Conservation (phyloP, 805 yeast species). For the Candida awuae region DNA sequence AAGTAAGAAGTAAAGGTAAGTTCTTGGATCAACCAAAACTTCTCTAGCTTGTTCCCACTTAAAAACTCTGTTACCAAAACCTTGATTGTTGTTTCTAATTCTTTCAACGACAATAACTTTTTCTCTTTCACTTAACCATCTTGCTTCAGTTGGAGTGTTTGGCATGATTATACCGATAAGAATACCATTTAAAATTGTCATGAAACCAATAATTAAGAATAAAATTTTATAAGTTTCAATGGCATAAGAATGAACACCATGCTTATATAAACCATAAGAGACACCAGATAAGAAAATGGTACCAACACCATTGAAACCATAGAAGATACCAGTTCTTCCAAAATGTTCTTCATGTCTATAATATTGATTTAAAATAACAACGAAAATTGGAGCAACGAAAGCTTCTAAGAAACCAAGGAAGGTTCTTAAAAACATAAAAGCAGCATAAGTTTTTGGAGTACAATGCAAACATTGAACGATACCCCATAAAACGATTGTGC, state of each 20-base stretch:
- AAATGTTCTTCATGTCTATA: conserved; percentile 37
- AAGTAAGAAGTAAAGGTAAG: conserved; percentile 42
- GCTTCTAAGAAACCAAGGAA: conserved; percentile 30
- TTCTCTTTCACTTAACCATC: conserved; percentile 42
- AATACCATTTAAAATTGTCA: conserved; percentile 43
- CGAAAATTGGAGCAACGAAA: conserved; percentile 16
- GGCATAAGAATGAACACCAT: conserved; percentile 15
- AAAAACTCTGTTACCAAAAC: conserved; percentile 47
- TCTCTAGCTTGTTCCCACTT: conserved; percentile 50
- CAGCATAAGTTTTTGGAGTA: conserved; percentile 28
- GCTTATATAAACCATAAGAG: conserved; percentile 25
- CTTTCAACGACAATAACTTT: conserved; percentile 43
- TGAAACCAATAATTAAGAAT: conserved; percentile 50
- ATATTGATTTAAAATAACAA: conserved; percentile 32
- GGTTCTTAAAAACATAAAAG: conserved; percentile 29
- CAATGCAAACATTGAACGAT: conserved; percentile 23
- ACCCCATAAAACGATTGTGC: conserved; percentile 29
- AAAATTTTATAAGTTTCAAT: conserved; percentile 51
- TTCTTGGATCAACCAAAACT: conserved; percentile 42
- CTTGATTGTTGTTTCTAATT: conserved; percentile 51
- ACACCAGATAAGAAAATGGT: conserved; percentile 7
- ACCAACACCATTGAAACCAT: conserved; percentile 23
- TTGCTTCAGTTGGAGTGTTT: conserved; percentile 47
- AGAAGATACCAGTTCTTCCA: conserved; percentile 32
- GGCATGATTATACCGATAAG: conserved; percentile 36